Evolutionary conservation across 306 rosid species (phyloP), one percentile per base, ranked within the genome.

Genomic region (Medicago ruthenica): DNA sequence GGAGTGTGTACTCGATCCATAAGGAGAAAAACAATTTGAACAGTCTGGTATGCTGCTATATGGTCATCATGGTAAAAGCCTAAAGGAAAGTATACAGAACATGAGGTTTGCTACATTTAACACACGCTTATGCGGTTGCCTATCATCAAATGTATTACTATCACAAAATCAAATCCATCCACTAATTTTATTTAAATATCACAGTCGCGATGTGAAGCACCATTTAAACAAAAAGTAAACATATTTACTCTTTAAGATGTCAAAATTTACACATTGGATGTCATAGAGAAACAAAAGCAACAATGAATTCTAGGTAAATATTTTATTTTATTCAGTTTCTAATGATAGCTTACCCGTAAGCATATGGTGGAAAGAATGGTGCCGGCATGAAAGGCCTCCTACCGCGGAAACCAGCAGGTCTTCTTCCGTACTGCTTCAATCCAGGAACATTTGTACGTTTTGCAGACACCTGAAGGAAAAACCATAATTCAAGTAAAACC

Each of bases 401-500:
- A 71, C 89, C 75, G 61, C 92, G 90, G 71, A 87, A 82, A 63
- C 92, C 95, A 75, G 61, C 61, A 3, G 97, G 88, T 55, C 97
- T 85, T 87, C 98, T 88, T 85, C 98, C 98, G 78, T 80, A 90
- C 84, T 88, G 98, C 76, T 90, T 96, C 96, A 96, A 77, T 64
- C 99, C 99, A 66, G 99, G 99, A 75, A 96, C 67, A 6, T 96
- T 96, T 39, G 99, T 96, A 31, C 99, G 82, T 85, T 96, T 96
- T 45, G 98, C 99, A 74, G 99, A 96, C 73, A 96, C 99, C 99
- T 96, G 75, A 53, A 60, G 76, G 54, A 74, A 79, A 54, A 73
- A 79, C 59, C 81, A 77, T 66, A 84, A 67, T 36, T 59, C 74
- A 53, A 74, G 22, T 66, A 58, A 50, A 36, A 75, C 51, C 58